These are phyloP conservation scores for Trypethelium eluteriae DNA, from an alignment of 495 filamentous ascomycete genomes.

Conservation along the genomic window DNA sequence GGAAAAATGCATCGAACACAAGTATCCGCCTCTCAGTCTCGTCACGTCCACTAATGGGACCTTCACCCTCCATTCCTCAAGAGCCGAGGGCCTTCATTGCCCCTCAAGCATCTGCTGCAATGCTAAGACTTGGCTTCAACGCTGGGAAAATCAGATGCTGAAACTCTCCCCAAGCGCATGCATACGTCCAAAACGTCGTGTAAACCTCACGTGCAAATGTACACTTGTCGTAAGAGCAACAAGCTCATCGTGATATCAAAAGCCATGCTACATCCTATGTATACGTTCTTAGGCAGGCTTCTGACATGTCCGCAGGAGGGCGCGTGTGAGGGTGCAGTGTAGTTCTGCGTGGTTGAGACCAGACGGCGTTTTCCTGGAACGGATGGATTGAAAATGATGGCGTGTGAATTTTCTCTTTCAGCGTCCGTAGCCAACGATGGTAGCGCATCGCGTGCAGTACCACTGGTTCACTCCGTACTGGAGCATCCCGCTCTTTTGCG, in stretches of 20 bases:
- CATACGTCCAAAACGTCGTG: neutral
- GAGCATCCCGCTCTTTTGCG: constrained; percentile 24
- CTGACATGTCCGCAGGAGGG: neutral
- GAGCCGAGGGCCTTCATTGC: neutral
- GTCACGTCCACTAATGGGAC: too few species aligned
- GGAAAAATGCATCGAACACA: neutral
- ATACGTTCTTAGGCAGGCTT: neutral
- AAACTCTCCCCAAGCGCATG: neutral
- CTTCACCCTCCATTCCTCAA: neutral
- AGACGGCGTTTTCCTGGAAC: neutral
- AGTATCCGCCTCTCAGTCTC: neutral
- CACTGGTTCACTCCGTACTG: constrained; percentile 26
- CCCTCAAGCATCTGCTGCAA: too few species aligned
- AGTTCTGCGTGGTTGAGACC: neutral
- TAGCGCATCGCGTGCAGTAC: constrained; percentile 26
- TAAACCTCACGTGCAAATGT: neutral
- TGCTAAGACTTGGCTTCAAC: too few species aligned
- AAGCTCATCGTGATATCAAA: neutral
- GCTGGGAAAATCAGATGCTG: neutral
- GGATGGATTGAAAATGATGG: neutral
- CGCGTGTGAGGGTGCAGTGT: neutral
- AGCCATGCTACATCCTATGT: neutral
- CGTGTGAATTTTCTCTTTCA: neutral
- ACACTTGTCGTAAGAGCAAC: neutral
- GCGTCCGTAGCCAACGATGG: constrained; percentile 20